These are phyloP conservation scores for Beauveria brongniartii DNA, from an alignment of 2,329 filamentous ascomycete species.

Conservation along the genomic window DNA sequence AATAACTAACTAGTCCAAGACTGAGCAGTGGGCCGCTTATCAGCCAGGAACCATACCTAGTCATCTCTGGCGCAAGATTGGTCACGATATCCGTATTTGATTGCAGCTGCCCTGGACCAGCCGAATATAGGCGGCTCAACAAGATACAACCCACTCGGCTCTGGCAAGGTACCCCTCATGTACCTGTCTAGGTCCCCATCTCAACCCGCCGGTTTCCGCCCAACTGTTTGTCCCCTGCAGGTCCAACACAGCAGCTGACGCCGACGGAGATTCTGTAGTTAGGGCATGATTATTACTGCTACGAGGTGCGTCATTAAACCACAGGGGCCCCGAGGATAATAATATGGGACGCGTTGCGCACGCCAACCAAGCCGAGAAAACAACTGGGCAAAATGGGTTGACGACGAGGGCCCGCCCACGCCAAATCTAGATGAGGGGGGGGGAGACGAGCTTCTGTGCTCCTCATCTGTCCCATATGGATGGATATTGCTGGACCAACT, in stretches of 20 bases:
- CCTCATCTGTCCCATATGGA: neutral
- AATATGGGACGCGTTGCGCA: slow-evolving; percentile 6
- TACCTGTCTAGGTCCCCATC: neutral
- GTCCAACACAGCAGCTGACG: slow-evolving; percentile 2
- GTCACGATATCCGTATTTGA: neutral
- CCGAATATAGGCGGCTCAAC: slow-evolving; percentile 5
- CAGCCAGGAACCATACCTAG: neutral
- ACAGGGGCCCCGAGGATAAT: neutral
- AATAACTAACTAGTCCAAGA: neutral
- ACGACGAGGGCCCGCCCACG: slow-evolving; percentile 1
- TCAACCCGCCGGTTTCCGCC: slow-evolving; percentile 11
- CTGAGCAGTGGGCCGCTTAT: slow-evolving; percentile 8
- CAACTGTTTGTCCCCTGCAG: slow-evolving; percentile 11
- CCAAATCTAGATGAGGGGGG: slow-evolving; percentile 10
- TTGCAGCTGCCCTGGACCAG: neutral
- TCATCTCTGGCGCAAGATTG: neutral
- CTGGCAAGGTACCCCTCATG: neutral
- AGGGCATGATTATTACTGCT: neutral
- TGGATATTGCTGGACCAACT: slow-evolving; percentile 11
- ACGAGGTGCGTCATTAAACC: slow-evolving; percentile 5
- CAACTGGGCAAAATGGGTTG: neutral
- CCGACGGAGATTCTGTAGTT: neutral
- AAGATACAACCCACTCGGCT: neutral
- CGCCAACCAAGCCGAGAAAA: neutral
- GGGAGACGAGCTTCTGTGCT: neutral